phyloP scores from a whole-genome alignment of 441 rosid species.

The Populus hybrid region DNA sequence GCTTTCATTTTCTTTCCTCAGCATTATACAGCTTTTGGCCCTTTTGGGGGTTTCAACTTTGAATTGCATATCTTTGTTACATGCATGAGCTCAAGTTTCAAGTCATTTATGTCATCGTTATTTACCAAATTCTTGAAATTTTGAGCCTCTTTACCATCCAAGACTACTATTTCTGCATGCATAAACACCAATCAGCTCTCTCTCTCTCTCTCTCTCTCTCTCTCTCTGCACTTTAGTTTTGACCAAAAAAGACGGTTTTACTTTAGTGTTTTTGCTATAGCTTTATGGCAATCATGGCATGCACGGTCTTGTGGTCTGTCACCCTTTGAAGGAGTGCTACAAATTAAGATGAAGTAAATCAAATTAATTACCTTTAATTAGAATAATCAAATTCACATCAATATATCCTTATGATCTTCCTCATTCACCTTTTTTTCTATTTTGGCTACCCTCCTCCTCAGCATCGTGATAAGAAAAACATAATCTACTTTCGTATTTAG shows the following conservation, averaged over 20 bases:
- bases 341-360: background rate
- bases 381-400: too few species aligned
- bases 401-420: too few species aligned
- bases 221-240: constrained; percentile 23
- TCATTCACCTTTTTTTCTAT: background rate
- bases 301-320: constrained; percentile 23
- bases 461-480: too few species aligned
- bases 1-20: constrained; percentile 13
- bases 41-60: constrained; percentile 5
- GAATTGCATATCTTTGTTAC: constrained; percentile 27
- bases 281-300: constrained; percentile 29
- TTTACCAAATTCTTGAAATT: constrained; percentile 30
- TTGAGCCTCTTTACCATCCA: constrained; percentile 13
- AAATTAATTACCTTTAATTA: too few species aligned
- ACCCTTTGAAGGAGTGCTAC: background rate
- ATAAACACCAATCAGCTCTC: constrained; percentile 24
- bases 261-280: constrained; percentile 17
- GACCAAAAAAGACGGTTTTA: constrained; percentile 32
- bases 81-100: constrained; percentile 38
- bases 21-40: constrained; percentile 4
- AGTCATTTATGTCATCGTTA: constrained; percentile 10
- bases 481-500: background rate
- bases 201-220: constrained; percentile 21
- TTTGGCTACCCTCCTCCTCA: background rate
- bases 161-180: constrained; percentile 31